Percentiles rank a stretch among this genome's conserved stretches.
Conservation (phyloP, 139 green algal species). For the Tetradesmus obliquus region DNA sequence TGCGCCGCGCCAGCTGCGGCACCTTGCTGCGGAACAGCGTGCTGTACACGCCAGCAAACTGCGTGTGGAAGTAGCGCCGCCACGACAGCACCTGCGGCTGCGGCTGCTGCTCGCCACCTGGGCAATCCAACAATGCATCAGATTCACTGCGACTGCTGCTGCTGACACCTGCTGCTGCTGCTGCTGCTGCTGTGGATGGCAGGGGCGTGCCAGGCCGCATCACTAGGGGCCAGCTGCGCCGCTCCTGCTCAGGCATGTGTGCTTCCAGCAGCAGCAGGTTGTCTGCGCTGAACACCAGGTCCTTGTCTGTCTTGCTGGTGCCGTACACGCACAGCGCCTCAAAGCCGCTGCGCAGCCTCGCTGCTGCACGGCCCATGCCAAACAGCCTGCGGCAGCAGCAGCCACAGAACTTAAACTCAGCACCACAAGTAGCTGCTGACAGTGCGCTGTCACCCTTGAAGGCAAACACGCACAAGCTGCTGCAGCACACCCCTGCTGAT, state of each 20-base stretch:
- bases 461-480: too few species aligned
- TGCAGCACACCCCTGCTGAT: too few species aligned
- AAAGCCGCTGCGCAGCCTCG: slow-evolving; percentile 29
- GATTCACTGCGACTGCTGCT: neutral
- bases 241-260: neutral
- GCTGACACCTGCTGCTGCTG: neutral
- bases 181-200: neutral
- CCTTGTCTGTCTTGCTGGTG: slow-evolving; percentile 46
- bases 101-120: neutral
- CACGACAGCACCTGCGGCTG: slow-evolving; percentile 1
- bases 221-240: slow-evolving; percentile 27
- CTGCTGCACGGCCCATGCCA: slow-evolving; percentile 9
- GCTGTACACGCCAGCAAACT: slow-evolving; percentile 44
- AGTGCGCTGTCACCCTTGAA: neutral
- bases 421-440: neutral
- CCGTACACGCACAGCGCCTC: slow-evolving; percentile 38
- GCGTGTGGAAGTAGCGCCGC: slow-evolving; percentile 25
- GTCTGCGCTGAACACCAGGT: slow-evolving; percentile 45
- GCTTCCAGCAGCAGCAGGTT: slow-evolving; percentile 14
- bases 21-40: slow-evolving; percentile 20
- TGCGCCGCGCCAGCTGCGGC: neutral
- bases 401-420: neutral
- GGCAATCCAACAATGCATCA: neutral
- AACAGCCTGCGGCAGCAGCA: slow-evolving; percentile 37
- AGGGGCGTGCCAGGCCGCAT: slow-evolving; percentile 33